Evolutionary conservation across 2,329 filamentous ascomycete species (phyloP).

Genomic region (Colletotrichum sp.): DNA sequence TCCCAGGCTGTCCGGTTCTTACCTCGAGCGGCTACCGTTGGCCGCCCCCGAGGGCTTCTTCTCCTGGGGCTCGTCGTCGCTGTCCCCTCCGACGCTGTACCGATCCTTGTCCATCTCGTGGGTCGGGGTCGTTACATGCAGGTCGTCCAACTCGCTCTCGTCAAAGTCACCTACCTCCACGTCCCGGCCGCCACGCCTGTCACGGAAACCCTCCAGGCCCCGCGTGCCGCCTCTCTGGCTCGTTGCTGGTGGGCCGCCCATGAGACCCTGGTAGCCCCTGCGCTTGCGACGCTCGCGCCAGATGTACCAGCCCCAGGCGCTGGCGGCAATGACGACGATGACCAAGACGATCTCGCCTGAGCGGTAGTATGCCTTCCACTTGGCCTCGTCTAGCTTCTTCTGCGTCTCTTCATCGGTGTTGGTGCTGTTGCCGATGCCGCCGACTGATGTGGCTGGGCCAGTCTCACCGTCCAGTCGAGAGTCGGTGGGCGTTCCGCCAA

Average conservation of each 20-base stretch:
- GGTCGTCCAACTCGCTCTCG: constrained; percentile 68
- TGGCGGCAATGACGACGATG: constrained; percentile 77
- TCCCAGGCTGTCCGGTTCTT: background rate
- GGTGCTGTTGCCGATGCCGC: constrained; percentile 67
- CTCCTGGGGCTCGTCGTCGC: constrained; percentile 54
- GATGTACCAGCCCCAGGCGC: constrained; percentile 75
- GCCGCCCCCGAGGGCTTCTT: constrained; percentile 12
- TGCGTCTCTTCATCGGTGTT: constrained; percentile 70
- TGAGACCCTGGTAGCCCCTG: constrained; percentile 59
- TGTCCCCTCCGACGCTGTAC: constrained; percentile 64
- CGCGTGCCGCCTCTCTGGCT: constrained; percentile 30
- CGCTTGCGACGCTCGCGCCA: constrained; percentile 66
- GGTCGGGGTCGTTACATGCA: constrained; percentile 57
- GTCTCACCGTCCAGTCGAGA: constrained; percentile 87
- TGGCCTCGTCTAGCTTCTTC: constrained; percentile 78
- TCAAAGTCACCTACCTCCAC: constrained; percentile 70
- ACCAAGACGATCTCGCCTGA: constrained; percentile 86
- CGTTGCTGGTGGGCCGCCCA: constrained; percentile 37
- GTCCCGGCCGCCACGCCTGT: constrained; percentile 52
- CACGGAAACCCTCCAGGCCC: constrained; percentile 51
- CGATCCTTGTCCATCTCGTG: constrained; percentile 46
- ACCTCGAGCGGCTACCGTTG: constrained; percentile 20
- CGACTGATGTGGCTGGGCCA: constrained; percentile 77
- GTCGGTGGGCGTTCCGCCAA: constrained; percentile 81
- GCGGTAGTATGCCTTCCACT: constrained; percentile 88